A percentile compares a stretch with the other conserved stretches of the same genome.
These are phyloP conservation scores for Lolium multiflorum DNA, from an alignment of 176 grass and related monocot species.

Conservation along the genomic window DNA sequence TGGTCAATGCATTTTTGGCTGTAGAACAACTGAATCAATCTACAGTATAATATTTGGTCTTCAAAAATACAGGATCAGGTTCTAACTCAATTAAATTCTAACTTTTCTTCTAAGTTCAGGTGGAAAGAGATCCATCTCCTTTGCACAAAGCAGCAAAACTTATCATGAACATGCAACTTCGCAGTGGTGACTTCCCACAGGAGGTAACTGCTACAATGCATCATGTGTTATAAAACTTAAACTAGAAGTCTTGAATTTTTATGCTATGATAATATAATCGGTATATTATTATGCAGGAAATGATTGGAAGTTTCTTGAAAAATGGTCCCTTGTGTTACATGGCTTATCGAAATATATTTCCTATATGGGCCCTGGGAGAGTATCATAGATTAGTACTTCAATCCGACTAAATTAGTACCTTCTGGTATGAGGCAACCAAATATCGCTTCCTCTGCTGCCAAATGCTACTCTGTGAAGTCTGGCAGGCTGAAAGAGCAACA, in stretches of 20 bases:
- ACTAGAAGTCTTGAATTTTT: background rate
- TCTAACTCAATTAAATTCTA: constrained; percentile 5
- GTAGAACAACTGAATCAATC: constrained; percentile 20
- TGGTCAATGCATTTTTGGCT: background rate
- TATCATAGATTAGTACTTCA: constrained; percentile 59
- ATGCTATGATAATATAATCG: constrained; percentile 14
- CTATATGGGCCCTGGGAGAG: constrained; percentile 86
- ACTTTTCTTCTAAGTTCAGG: constrained; percentile 47
- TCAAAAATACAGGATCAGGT: background rate
- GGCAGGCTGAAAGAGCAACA: background rate
- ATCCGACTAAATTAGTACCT: constrained; percentile 4
- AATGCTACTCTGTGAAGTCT: constrained; percentile 10
- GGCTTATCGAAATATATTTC: constrained; percentile 85
- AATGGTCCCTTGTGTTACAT: constrained; percentile 63
- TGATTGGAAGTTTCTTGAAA: constrained; percentile 72
- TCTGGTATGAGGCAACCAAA: background rate
- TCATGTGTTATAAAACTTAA: background rate
- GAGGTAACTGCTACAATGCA: constrained; percentile 51
- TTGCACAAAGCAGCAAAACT: constrained; percentile 68
- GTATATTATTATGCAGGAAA: constrained; percentile 54
- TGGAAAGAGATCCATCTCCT: constrained; percentile 58
- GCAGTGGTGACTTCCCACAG: constrained; percentile 77
- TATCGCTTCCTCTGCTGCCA: constrained; percentile 8
- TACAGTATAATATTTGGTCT: background rate
- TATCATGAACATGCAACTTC: constrained; percentile 62